phyloP scores from a whole-genome alignment of 805 yeast species.

The Danielia reshetovae region DNA sequence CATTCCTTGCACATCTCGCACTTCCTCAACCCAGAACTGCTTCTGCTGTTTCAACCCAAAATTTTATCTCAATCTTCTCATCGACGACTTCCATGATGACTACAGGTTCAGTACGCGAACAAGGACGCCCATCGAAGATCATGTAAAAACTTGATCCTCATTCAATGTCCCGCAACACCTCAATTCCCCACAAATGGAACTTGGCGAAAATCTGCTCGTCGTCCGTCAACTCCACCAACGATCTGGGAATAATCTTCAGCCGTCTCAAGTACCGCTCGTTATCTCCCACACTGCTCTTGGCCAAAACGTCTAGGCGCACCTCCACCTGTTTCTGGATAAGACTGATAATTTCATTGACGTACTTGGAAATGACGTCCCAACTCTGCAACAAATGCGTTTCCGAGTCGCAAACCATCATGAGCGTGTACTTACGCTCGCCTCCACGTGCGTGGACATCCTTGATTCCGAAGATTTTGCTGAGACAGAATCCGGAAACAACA shows the following conservation, averaged over 20 bases:
- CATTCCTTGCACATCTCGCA: too few relatives aligned
- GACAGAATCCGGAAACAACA: constrained; percentile 53
- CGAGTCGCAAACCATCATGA: constrained; percentile 54
- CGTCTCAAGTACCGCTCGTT: constrained; percentile 57
- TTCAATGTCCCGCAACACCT: constrained; percentile 30
- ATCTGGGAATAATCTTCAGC: constrained; percentile 51
- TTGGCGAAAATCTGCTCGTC: constrained; percentile 53
- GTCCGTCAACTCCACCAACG: constrained; percentile 50
- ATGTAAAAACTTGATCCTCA: too few relatives aligned
- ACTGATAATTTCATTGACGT: constrained; percentile 22
- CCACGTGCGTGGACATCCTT: constrained; percentile 68
- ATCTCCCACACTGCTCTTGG: constrained; percentile 15
- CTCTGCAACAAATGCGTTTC: constrained; percentile 49
- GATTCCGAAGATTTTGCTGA: constrained; percentile 57
- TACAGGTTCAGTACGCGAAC: too few relatives aligned
- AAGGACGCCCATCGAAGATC: too few relatives aligned
- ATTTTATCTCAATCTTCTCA: too few relatives aligned
- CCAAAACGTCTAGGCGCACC: constrained; percentile 8
- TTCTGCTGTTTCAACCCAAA: too few relatives aligned
- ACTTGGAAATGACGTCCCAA: constrained; percentile 50
- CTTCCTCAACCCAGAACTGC: too few relatives aligned
- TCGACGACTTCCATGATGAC: too few relatives aligned
- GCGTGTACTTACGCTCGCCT: constrained; percentile 62
- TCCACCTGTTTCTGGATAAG: constrained; percentile 18
- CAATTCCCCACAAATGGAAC: constrained; percentile 63